phyloP scores from a whole-genome alignment of 306 rosid species.

The Trifolium fragiferum region DNA sequence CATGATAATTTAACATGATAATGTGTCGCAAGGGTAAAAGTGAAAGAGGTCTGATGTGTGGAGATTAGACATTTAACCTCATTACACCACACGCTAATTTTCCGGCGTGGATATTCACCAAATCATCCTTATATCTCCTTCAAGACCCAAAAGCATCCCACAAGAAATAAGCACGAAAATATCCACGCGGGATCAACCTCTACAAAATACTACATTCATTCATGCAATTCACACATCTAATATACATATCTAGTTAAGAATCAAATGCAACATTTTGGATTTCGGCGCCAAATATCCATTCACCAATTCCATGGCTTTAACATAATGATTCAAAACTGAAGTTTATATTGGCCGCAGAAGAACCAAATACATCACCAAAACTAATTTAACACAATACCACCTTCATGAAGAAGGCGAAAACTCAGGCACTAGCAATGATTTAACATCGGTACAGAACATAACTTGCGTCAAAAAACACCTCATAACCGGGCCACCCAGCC shows the following conservation, averaged over 20 bases:
- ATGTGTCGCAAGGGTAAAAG: no score
- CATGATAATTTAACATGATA: no score
- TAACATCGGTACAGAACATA: slow-evolving; percentile 5
- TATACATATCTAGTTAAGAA: no score
- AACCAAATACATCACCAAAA: background rate
- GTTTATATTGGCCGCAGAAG: background rate
- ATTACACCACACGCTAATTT: no score
- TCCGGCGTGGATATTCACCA: no score
- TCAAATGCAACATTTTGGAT: background rate
- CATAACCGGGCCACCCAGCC: slow-evolving; percentile 64
- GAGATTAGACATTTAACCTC: no score
- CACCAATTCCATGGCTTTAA: background rate
- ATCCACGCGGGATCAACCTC: no score
- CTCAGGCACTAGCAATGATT: background rate
- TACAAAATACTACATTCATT: no score
- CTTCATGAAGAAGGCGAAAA: background rate
- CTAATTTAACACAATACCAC: background rate
- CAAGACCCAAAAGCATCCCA: no score
- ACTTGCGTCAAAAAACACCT: slow-evolving; percentile 27
- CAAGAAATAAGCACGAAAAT: no score
- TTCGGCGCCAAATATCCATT: slow-evolving; percentile 12
- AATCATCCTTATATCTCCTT: no score
- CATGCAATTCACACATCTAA: background rate
- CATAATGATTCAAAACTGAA: background rate
- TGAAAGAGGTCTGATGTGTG: no score